phyloP scores from a whole-genome alignment of 257 asterid genomes.

The Henckelia pumila region DNA sequence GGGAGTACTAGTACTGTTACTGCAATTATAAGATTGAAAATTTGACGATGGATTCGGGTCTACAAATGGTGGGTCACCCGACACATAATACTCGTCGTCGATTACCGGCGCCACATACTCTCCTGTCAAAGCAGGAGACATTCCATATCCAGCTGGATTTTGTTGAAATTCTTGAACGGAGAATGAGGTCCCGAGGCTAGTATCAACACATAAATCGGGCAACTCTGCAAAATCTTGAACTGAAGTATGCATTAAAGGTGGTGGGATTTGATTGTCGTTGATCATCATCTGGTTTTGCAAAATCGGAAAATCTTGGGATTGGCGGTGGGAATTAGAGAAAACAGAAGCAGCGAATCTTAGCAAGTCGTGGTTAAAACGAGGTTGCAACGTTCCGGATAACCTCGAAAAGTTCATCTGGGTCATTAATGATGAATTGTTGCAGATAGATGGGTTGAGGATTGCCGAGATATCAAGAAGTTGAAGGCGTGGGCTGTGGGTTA shows the following conservation, averaged over 20 bases:
- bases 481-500: conserved; percentile 23
- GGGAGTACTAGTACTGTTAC: conserved; percentile 9
- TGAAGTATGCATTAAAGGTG: not conserved
- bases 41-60: not conserved
- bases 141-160: not conserved
- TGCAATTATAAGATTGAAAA: conserved; percentile 12
- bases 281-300: not conserved
- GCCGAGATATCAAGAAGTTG: conserved; percentile 23
- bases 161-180: not conserved
- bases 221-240: not conserved
- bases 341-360: not conserved
- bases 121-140: not conserved
- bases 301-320: not conserved
- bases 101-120: not conserved
- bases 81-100: not conserved
- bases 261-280: not conserved
- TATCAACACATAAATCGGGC: not conserved
- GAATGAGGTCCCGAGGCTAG: not conserved
- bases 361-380: not conserved
- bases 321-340: not conserved
- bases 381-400: not conserved
- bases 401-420: not conserved
- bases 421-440: conserved; percentile 5
- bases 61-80: not conserved
- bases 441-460: conserved; percentile 12